These are phyloP conservation scores for Aspergillus haitiensis DNA, from an alignment of 495 filamentous ascomycete genomes.

Conservation along the genomic window DNA sequence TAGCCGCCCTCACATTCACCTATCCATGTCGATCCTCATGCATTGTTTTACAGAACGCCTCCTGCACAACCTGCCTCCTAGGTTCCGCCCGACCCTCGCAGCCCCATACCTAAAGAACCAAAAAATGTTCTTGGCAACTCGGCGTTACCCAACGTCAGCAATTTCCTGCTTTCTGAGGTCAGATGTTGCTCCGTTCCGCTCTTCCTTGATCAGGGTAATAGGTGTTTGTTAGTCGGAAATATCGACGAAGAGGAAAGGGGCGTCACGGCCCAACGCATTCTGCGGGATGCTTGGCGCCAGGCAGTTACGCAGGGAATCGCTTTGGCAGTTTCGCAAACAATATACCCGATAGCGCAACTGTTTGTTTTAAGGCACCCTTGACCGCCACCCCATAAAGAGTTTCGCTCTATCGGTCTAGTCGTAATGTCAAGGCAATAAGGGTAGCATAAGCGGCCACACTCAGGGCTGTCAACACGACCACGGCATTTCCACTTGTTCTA, in stretches of 20 bases:
- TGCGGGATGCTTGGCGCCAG: conserved; percentile 38
- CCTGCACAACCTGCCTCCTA: neutral
- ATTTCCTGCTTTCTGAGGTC: conserved; percentile 15
- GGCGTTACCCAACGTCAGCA: conserved; percentile 10
- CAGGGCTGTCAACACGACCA: conserved; percentile 78
- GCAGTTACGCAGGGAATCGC: conserved; percentile 36
- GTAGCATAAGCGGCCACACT: conserved; percentile 80
- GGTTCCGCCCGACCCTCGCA: neutral
- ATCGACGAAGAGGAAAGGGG: neutral
- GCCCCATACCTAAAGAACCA: neutral
- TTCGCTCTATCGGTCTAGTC: conserved; percentile 38
- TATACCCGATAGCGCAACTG: neutral
- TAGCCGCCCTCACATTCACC: neutral
- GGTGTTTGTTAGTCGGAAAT: neutral
- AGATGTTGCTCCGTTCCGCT: neutral
- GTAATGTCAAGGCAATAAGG: conserved; percentile 72
- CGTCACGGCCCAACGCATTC: conserved; percentile 5
- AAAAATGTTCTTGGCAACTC: conserved; percentile 13
- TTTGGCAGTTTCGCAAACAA: neutral
- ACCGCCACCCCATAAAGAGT: neutral
- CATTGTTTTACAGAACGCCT: conserved; percentile 1
- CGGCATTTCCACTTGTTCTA: conserved; percentile 76
- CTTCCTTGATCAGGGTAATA: neutral
- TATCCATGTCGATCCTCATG: neutral
- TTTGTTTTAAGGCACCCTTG: neutral